A percentile compares a stretch with the other conserved stretches of the same genome.
Evolutionary conservation across 148 eudicot species (phyloP).

Genomic region (Rhododendron ferrugineum): DNA sequence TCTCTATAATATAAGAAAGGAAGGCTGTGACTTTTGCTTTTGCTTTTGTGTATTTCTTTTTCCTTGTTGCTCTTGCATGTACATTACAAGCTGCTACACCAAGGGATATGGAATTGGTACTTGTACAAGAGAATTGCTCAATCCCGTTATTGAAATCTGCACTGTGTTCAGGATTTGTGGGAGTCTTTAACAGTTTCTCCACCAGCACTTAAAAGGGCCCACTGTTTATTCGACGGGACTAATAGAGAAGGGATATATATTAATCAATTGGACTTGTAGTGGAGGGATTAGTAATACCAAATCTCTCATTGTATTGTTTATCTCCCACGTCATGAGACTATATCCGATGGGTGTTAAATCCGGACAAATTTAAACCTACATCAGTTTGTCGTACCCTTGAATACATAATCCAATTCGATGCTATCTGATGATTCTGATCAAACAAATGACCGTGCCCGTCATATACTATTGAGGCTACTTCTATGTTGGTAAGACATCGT

Average conservation of each 20-base stretch:
- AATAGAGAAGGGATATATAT: background rate
- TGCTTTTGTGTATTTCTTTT: background rate
- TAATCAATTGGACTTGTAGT: background rate
- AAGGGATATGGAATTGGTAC: background rate
- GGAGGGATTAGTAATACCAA: background rate
- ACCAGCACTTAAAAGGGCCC: background rate
- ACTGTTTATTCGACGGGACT: background rate
- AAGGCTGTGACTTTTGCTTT: conserved; percentile 7
- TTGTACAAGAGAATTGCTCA: background rate
- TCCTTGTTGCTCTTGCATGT: background rate
- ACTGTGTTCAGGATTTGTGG: background rate
- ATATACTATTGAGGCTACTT: too few species aligned
- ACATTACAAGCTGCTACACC: conserved; percentile 12
- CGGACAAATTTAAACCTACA: too few species aligned
- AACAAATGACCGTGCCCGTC: too few species aligned
- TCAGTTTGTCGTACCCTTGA: too few species aligned
- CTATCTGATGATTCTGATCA: too few species aligned
- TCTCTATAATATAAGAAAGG: conserved; percentile 6
- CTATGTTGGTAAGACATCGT: too few species aligned
- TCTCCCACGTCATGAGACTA: too few species aligned
- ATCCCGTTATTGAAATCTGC: background rate
- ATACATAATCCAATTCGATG: too few species aligned
- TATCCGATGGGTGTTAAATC: too few species aligned
- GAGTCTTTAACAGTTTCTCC: background rate
- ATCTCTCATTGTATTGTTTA: background rate